Evolutionary conservation across 441 rosid species (phyloP), one percentile per base, ranked within the genome.

Genomic region (Flueggea neowawraea): DNA sequence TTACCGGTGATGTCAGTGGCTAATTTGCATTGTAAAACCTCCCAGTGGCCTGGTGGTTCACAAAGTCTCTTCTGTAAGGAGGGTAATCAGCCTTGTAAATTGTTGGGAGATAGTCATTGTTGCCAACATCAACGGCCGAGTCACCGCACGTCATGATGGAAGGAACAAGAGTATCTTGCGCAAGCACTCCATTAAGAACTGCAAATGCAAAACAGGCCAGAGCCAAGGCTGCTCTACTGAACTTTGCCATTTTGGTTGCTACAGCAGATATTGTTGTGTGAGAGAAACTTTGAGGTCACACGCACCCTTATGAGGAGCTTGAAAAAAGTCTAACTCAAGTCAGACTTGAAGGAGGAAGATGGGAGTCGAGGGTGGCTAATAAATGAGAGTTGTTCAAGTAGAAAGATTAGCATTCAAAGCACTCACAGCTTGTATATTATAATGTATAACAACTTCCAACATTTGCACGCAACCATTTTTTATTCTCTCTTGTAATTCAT

Each of bases 31-130:
- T 85, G 69, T 97, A 89, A 69, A 95, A 95, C 70, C 98, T 91
- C 0, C 97, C 97, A 2, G 98, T 95, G 43, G 99, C 69, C 60
- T 80, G 53, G 7, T 82, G 91, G 52, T 75, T 79, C 60, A 62
- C 55, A n/a, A 95, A 91, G 62, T 95, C 98, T 56, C 96, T 88
- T 31, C 98, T 97, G 63, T 89, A 89, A 64, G 98, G 96, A 69
- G 96, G 97, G 67, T 82, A 89, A 49, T 95, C 72, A 8, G 97
- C 97, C 86, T 55, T 89, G 78, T 80, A 87, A 64, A 88, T 31
- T 5, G 98, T 91, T 6, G 83, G 76, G 58, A 95, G 90, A 56
- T 91, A 78, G 82, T 95, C 72, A 73, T 95, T 95, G 78, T 95
- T 95, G 9, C 96, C 99, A 28, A 86, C 91, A 80, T 88, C 98